Conservation (phyloP, 805 yeast species). For the Vanderwaltozyma verrucispora region DNA sequence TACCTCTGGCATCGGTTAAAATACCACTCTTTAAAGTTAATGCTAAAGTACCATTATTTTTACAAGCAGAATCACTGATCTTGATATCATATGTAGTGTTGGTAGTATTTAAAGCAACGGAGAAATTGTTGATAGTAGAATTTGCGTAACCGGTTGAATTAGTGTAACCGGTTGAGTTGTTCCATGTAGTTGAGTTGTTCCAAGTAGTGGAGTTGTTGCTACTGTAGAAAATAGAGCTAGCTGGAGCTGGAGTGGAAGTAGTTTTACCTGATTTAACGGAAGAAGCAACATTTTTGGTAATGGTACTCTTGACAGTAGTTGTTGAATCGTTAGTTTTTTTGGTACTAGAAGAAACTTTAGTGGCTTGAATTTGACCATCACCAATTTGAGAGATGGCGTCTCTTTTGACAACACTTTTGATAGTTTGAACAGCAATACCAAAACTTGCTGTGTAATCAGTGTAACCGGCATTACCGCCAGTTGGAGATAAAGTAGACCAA, state of each 20-base stretch:
- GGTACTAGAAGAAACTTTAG: constrained; percentile 12
- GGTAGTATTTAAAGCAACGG: constrained; percentile 17
- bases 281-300: constrained; percentile 21
- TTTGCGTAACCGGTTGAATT: constrained; percentile 8
- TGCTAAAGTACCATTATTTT: constrained; percentile 35
- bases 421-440: constrained; percentile 59
- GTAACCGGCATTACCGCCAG: constrained; percentile 43
- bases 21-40: constrained; percentile 39
- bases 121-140: constrained; percentile 10
- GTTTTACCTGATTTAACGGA: constrained; percentile 24
- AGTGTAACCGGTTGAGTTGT: constrained; percentile 10
- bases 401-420: constrained; percentile 23
- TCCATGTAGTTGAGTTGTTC: constrained; percentile 18
- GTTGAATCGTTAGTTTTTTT: constrained; percentile 29
- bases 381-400: constrained; percentile 26
- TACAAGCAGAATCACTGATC: constrained; percentile 26
- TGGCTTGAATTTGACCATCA: constrained; percentile 35
- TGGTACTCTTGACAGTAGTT: constrained; percentile 13
- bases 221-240: constrained; percentile 22
- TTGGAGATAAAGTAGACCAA: constrained; percentile 66
- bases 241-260: constrained; percentile 25
- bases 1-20: constrained; percentile 43
- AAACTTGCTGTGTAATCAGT: constrained; percentile 46
- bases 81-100: constrained; percentile 8
- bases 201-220: constrained; percentile 38